phyloP scores from a whole-genome alignment of 768 basidiomycete genomes.

The Tephrocybe sp. region DNA sequence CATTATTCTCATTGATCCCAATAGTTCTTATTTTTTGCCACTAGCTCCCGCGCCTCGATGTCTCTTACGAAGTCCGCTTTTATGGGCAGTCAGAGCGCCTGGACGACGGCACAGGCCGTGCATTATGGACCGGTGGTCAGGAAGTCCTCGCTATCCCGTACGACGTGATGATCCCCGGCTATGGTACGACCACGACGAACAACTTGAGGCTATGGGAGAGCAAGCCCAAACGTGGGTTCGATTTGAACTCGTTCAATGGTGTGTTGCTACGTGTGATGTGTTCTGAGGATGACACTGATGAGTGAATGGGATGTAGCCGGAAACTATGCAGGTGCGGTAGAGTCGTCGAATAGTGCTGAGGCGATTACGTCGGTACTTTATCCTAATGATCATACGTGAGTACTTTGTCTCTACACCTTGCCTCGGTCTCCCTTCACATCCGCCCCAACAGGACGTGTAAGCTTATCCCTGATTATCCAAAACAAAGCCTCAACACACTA shows the following conservation, averaged over 20 bases:
- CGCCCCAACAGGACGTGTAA: slow-evolving; percentile 40
- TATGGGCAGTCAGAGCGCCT: slow-evolving; percentile 80
- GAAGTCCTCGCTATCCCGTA: slow-evolving; percentile 94
- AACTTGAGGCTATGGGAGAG: slow-evolving; percentile 86
- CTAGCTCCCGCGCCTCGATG: slow-evolving; percentile 76
- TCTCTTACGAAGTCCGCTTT: slow-evolving; percentile 84
- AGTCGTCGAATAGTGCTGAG: slow-evolving; percentile 85
- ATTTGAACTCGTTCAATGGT: slow-evolving; percentile 96
- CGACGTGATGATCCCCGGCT: slow-evolving; percentile 93
- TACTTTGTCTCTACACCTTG: slow-evolving; percentile 18
- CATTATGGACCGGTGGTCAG: slow-evolving; percentile 84
- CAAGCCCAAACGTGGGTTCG: slow-evolving; percentile 88
- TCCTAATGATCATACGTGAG: slow-evolving; percentile 87
- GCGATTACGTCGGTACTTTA: slow-evolving; percentile 95
- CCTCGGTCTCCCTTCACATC: not conserved
- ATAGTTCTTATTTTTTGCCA: not conserved
- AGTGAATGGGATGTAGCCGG: slow-evolving; percentile 56
- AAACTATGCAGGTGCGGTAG: slow-evolving; percentile 89
- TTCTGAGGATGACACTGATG: not conserved
- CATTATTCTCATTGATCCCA: not conserved
- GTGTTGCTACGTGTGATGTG: not conserved
- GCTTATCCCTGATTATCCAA: slow-evolving; percentile 11
- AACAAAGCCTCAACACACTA: not conserved
- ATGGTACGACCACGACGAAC: slow-evolving; percentile 81
- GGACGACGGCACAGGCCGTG: slow-evolving; percentile 57